Conservation (phyloP, 345 rosid genomes). For the Dipteronia sinensis region DNA sequence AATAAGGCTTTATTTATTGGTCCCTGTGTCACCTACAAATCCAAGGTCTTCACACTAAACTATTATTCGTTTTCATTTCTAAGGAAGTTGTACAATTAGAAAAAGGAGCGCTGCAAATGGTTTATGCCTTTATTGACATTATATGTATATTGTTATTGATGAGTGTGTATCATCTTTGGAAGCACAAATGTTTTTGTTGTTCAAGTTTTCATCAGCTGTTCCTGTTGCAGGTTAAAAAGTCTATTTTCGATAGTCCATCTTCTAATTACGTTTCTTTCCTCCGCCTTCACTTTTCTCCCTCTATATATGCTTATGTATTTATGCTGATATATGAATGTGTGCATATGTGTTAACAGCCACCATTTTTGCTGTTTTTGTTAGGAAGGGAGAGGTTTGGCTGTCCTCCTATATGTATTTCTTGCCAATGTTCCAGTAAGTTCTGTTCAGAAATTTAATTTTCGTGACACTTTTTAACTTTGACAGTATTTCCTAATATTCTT, state of each 20-base stretch:
- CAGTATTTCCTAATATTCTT: conserved; percentile 20
- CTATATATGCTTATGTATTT: background rate
- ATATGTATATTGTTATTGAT: conserved; percentile 1
- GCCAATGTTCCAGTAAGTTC: conserved; percentile 83
- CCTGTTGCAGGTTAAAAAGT: conserved; percentile 58
- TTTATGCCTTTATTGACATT: background rate
- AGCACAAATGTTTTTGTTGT: background rate
- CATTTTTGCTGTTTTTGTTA: conserved; percentile 19
- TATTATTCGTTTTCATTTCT: background rate
- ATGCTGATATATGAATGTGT: background rate
- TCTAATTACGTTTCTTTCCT: conserved; percentile 48
- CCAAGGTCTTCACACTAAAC: background rate
- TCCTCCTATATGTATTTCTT: conserved; percentile 79
- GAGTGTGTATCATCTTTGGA: conserved; percentile 4
- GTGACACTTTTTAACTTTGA: conserved; percentile 3
- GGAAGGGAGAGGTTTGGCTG: conserved; percentile 63
- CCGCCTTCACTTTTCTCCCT: background rate
- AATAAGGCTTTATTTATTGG: too few species aligned
- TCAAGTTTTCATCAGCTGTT: conserved; percentile 11
- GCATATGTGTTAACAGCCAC: background rate
- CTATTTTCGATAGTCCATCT: conserved; percentile 35
- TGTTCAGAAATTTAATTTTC: conserved; percentile 15
- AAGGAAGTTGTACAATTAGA: background rate
- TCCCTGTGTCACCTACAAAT: too few species aligned
- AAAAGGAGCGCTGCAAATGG: background rate